Conservation (phyloP, 371 early-diverging fungal genomes). For the Umbelopsis sp. region DNA sequence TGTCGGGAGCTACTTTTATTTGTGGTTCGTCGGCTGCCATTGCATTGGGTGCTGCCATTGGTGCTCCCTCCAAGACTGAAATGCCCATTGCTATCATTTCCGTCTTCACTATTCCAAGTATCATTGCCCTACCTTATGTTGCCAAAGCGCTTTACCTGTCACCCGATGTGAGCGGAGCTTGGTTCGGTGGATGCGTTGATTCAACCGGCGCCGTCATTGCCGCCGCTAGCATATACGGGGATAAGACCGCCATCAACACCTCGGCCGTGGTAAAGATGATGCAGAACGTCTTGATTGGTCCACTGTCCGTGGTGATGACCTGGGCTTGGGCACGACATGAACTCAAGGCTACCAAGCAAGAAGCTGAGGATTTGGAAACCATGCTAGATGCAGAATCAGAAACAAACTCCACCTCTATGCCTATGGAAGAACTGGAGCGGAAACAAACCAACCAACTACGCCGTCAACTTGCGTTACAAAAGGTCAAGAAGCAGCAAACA, state of each 20-base stretch:
- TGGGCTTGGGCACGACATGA: conserved; percentile 63
- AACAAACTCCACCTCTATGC: background rate
- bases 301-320: conserved; percentile 60
- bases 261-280: conserved; percentile 70
- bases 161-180: conserved; percentile 59
- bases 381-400: conserved; percentile 2
- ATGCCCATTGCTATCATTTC: conserved; percentile 70
- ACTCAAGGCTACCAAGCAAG: conserved; percentile 35
- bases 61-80: conserved; percentile 58
- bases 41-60: conserved; percentile 61
- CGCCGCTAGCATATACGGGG: conserved; percentile 64
- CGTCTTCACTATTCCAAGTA: conserved; percentile 67
- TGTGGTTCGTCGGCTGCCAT: conserved; percentile 70
- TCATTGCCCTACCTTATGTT: conserved; percentile 65
- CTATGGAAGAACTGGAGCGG: conserved; percentile 2
- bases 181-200: conserved; percentile 71
- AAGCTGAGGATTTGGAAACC: conserved; percentile 24
- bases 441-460: conserved; percentile 20
- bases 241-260: conserved; percentile 56
- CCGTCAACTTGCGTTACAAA: conserved; percentile 24
- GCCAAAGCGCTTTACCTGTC: conserved; percentile 49
- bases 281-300: conserved; percentile 66
- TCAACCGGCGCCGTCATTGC: conserved; percentile 73
- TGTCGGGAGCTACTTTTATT: conserved; percentile 67
- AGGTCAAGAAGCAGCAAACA: conserved; percentile 27